Percentiles rank a stretch among this genome's conserved stretches.
phyloP scores from a whole-genome alignment of 306 rosid genomes.

The Vicia faba region DNA sequence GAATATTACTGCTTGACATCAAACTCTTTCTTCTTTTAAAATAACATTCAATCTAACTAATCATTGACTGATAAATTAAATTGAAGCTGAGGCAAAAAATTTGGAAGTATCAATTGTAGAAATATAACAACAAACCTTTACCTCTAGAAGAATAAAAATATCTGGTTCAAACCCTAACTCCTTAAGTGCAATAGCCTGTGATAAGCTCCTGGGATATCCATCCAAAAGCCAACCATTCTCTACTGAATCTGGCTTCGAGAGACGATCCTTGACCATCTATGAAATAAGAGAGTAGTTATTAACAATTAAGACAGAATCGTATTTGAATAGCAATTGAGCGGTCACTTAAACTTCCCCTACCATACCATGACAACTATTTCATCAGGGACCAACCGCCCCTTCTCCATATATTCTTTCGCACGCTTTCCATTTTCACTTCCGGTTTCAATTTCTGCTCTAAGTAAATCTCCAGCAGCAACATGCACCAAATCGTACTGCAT shows the following conservation, averaged over 20 bases:
- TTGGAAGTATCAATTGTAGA: not conserved
- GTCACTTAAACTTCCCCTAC: conserved; percentile 41
- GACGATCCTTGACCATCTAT: conserved; percentile 90
- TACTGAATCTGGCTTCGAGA: conserved; percentile 65
- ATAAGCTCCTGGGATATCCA: conserved; percentile 94
- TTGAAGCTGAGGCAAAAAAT: not conserved
- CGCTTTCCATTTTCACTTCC: conserved; percentile 81
- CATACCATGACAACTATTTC: conserved; percentile 79
- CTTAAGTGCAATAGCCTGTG: conserved; percentile 80
- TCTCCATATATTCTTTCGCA: conserved; percentile 85
- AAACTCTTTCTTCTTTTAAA: not conserved
- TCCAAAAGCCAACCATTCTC: conserved; percentile 92
- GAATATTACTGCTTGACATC: not conserved
- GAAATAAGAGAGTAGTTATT: conserved; percentile 33
- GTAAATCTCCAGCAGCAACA: conserved; percentile 94
- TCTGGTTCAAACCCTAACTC: conserved; percentile 68
- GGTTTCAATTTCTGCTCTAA: conserved; percentile 78
- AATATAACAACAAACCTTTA: conserved; percentile 36
- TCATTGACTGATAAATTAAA: not conserved
- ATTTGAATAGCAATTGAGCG: conserved; percentile 19
- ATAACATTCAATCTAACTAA: conserved; percentile 8
- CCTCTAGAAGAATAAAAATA: conserved; percentile 80
- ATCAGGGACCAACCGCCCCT: conserved; percentile 81
- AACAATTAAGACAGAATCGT: conserved; percentile 18
- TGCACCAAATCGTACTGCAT: conserved; percentile 92